These are phyloP conservation scores for Dactylonectria estremocensis DNA, from an alignment of 2,329 filamentous ascomycete genomes.

Conservation along the genomic window DNA sequence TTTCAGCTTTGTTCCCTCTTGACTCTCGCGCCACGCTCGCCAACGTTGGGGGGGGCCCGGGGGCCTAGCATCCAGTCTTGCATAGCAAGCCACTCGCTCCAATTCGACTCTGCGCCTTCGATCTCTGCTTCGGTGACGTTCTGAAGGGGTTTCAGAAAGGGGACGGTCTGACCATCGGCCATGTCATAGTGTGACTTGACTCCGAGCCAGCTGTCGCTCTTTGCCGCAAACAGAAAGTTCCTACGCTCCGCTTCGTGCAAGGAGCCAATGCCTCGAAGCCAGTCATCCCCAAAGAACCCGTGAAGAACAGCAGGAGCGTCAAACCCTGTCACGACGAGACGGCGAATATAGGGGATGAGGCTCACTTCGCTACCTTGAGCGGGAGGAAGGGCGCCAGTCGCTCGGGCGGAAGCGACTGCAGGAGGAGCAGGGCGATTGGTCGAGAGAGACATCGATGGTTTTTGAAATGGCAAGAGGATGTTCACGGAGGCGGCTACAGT, in stretches of 20 bases:
- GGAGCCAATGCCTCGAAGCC: conserved; percentile 83
- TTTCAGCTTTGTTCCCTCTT: conserved; percentile 50
- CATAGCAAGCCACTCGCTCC: conserved; percentile 97
- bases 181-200: conserved; percentile 95
- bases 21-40: conserved; percentile 48
- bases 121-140: conserved; percentile 85
- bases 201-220: conserved; percentile 89
- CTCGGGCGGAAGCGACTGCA: conserved; percentile 44
- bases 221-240: conserved; percentile 96
- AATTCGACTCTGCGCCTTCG: conserved; percentile 83
- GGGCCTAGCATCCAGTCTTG: conserved; percentile 99
- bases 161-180: conserved; percentile 84
- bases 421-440: conserved; percentile 52
- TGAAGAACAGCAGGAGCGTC: conserved; percentile 90
- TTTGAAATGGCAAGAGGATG: conserved; percentile 91
- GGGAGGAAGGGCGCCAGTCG: conserved; percentile 45
- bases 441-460: conserved; percentile 59
- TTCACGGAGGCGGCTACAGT: conserved; percentile 93
- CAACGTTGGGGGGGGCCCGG: conserved; percentile 69
- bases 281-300: conserved; percentile 97
- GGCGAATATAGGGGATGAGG: conserved; percentile 89
- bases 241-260: conserved; percentile 91
- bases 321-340: conserved; percentile 92
- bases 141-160: conserved; percentile 88
- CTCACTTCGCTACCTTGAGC: conserved; percentile 65